Percentiles rank a stretch among this genome's conserved stretches.
These are phyloP conservation scores for Pestalotiopsis sp. DNA, from an alignment of 2,329 filamentous ascomycete genomes.

Conservation along the genomic window DNA sequence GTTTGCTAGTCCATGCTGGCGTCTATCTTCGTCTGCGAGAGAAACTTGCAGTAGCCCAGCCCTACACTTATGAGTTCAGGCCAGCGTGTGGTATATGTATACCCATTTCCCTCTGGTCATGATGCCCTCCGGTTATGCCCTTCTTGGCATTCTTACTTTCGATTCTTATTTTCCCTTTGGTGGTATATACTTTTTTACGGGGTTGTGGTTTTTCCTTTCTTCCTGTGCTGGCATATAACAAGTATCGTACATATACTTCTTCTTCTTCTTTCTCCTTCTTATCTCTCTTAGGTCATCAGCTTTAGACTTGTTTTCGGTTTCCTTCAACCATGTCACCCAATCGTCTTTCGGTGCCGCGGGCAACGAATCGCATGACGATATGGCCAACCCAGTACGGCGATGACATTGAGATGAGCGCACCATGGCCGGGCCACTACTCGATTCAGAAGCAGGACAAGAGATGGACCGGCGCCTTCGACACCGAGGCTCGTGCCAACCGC, in stretches of 20 bases:
- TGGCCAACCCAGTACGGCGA: slow-evolving; percentile 19
- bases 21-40: neutral
- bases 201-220: slow-evolving; percentile 5
- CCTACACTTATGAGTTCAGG: slow-evolving; percentile 5
- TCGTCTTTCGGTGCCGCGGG: slow-evolving; percentile 5
- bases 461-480: slow-evolving; percentile 23
- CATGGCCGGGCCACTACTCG: slow-evolving; percentile 15
- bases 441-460: slow-evolving; percentile 13
- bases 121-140: neutral
- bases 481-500: slow-evolving; percentile 21
- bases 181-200: neutral
- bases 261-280: neutral
- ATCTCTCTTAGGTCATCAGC: neutral
- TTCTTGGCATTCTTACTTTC: slow-evolving; percentile 12
- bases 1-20: neutral
- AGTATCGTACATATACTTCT: neutral
- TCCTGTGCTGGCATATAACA: slow-evolving; percentile 13
- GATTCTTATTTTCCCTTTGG: slow-evolving; percentile 8
- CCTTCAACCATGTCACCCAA: slow-evolving; percentile 17
- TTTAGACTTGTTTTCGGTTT: neutral
- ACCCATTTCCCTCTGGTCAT: neutral
- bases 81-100: slow-evolving; percentile 3
- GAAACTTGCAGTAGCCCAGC: slow-evolving; percentile 6
- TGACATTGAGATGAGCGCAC: slow-evolving; percentile 13
- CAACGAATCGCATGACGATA: slow-evolving; percentile 21